phyloP scores from a whole-genome alignment of 768 basidiomycete genomes.

The Phanerochaete sordida region DNA sequence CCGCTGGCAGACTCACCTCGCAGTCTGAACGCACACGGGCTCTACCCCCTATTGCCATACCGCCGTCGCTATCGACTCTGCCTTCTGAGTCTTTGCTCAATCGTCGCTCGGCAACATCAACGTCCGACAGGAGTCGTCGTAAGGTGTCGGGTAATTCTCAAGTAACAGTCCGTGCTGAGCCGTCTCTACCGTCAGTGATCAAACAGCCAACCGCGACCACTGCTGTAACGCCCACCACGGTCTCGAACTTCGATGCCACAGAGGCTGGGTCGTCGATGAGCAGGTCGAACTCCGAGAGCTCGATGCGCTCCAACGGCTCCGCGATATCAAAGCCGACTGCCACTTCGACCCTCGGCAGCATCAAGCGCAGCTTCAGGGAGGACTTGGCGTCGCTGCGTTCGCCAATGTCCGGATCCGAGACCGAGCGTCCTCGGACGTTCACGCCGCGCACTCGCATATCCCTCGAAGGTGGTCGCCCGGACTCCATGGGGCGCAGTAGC shows the following conservation, averaged over 20 bases:
- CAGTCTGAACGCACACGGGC: slow-evolving; percentile 41
- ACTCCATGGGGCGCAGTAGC: slow-evolving; percentile 26
- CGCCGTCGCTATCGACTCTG: slow-evolving; percentile 55
- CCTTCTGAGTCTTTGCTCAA: slow-evolving; percentile 51
- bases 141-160: slow-evolving; percentile 43
- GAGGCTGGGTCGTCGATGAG: slow-evolving; percentile 24
- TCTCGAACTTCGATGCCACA: slow-evolving; percentile 37
- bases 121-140: slow-evolving; percentile 30
- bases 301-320: slow-evolving; percentile 40
- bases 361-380: slow-evolving; percentile 9
- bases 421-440: slow-evolving; percentile 41
- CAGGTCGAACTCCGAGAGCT: slow-evolving; percentile 46
- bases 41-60: slow-evolving; percentile 48
- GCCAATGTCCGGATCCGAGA: slow-evolving; percentile 44
- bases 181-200: slow-evolving; percentile 35
- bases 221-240: slow-evolving; percentile 62
- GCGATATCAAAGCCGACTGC: slow-evolving; percentile 66
- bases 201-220: slow-evolving; percentile 63
- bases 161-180: slow-evolving; percentile 42
- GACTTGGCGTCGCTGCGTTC: slow-evolving; percentile 18
- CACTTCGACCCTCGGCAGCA: slow-evolving; percentile 57
- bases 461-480: slow-evolving; percentile 33
- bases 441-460: slow-evolving; percentile 43
- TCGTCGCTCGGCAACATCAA: slow-evolving; percentile 16
- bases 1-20: slow-evolving; percentile 30